These are phyloP conservation scores for Botrytis porri DNA, from an alignment of 2,329 filamentous ascomycete genomes.

Conservation along the genomic window DNA sequence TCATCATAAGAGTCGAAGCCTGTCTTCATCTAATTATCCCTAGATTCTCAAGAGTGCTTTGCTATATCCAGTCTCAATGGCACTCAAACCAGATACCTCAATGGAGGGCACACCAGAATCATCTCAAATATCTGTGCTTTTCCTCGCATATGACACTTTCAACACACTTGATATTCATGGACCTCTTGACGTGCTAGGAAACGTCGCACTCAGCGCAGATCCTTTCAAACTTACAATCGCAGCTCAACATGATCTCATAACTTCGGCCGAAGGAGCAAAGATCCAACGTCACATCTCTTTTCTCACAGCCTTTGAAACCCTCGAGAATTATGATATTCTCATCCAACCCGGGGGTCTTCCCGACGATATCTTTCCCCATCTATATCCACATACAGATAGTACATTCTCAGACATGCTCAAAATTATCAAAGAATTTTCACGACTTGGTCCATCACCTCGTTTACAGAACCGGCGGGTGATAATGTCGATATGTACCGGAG, in stretches of 20 bases:
- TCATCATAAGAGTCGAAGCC: neutral
- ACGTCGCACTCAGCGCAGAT: neutral
- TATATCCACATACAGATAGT: constrained; percentile 41
- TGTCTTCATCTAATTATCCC: neutral
- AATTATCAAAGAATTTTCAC: constrained; percentile 72
- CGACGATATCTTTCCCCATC: constrained; percentile 51
- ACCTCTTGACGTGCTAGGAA: constrained; percentile 12
- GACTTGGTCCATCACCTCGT: constrained; percentile 72
- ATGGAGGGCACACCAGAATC: constrained; percentile 3
- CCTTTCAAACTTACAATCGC: constrained; percentile 19
- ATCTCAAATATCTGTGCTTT: constrained; percentile 13
- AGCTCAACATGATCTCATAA: constrained; percentile 10
- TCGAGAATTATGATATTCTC: constrained; percentile 64
- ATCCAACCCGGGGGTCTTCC: constrained; percentile 68
- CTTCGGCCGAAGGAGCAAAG: constrained; percentile 13
- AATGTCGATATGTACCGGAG: constrained; percentile 75
- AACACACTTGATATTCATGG: constrained; percentile 19
- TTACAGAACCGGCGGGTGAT: constrained; percentile 68
- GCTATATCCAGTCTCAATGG: neutral
- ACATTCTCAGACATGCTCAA: constrained; percentile 64
- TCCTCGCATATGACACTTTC: constrained; percentile 19
- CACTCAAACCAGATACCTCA: neutral
- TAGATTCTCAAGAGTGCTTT: neutral
- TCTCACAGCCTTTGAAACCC: constrained; percentile 70
- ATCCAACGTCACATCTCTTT: constrained; percentile 53